Evolutionary conservation across 345 rosid species (phyloP), one percentile per base, ranked within the genome.

Genomic region (Chamaenerion angustifolium): DNA sequence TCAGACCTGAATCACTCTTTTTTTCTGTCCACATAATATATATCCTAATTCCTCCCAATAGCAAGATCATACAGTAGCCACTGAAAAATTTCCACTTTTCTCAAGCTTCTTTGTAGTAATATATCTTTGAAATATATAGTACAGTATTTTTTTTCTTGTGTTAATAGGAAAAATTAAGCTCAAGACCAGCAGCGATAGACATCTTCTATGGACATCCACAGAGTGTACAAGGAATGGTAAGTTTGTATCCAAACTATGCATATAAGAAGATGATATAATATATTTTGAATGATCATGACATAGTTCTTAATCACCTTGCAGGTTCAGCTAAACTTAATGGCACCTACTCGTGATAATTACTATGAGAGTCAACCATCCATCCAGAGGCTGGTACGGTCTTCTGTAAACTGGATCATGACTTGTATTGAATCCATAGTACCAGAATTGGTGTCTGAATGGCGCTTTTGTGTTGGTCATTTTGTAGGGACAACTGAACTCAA

Each of bases 291-390:
- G 45, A 35, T 17, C 43, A 52, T 14, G 16, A 19, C 13, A 1
- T 56, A 31, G 37, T 31, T 5, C 37, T 7, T 1, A 19, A 11
- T 13, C 12, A 8, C 14, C 42, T 48, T 55, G 44, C 68, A 77
- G 83, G 83, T 77, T 43, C 83, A 71, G 50, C 61, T 77, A 56
- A 77, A 77, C 68, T 60, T 77, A 58, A 77, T 77, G 80, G 83
- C 68, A 17, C 79, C 82, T 48, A 66, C 77, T 12, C 80, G 72
- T 11, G 80, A 74, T 67, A 71, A 58, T 59, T 74, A 64, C 69
- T 77, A 71, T 45, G 73, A 68, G 45, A 67, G 58, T 66, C 83
- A 74, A 56, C 77, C 66, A 59, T 64, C 70, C 2, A 74, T 77
- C 42, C 83, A 71, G 54, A 75, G 80, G 40, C 73, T 77, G 77